Conservation (phyloP, 768 basidiomycete species). For the Hemileccinum rubropunctum region DNA sequence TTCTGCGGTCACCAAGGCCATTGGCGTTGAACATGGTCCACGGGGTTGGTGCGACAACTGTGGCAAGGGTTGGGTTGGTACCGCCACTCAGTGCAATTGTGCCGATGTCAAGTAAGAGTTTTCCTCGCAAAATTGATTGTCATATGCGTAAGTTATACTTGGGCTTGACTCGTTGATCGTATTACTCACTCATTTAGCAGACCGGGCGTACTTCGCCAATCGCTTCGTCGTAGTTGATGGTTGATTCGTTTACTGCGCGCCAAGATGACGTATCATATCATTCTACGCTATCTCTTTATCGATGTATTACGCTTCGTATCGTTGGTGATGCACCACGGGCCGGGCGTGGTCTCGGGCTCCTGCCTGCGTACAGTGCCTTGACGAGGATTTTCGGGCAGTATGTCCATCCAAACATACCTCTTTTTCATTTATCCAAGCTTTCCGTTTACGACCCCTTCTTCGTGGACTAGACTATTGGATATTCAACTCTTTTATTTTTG, state of each 20-base stretch:
- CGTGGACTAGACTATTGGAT: slow-evolving; percentile 16
- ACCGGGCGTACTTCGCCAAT: slow-evolving; percentile 36
- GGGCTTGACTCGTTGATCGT: not conserved
- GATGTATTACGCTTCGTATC: slow-evolving; percentile 67
- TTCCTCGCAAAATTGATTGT: slow-evolving; percentile 11
- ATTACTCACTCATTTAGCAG: slow-evolving; percentile 24
- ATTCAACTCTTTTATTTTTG: slow-evolving; percentile 2
- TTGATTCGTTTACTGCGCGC: slow-evolving; percentile 34
- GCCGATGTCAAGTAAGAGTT: slow-evolving; percentile 56
- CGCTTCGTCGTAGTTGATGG: slow-evolving; percentile 41
- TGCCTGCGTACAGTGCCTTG: slow-evolving; percentile 23
- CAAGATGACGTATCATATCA: slow-evolving; percentile 32
- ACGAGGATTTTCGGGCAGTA: slow-evolving; percentile 25
- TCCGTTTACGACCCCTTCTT: not conserved
- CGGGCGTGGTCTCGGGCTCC: slow-evolving; percentile 60
- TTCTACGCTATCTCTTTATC: slow-evolving; percentile 40
- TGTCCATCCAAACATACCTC: slow-evolving; percentile 12
- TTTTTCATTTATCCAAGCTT: not conserved
- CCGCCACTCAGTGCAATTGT: slow-evolving; percentile 56
- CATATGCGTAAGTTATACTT: slow-evolving; percentile 27
- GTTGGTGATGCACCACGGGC: slow-evolving; percentile 50
- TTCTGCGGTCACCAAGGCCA: slow-evolving; percentile 42
- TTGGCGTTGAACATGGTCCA: slow-evolving; percentile 64
- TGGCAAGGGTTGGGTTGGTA: slow-evolving; percentile 65
- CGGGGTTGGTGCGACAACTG: slow-evolving; percentile 74